phyloP scores from a whole-genome alignment of 768 basidiomycete genomes.

The Pseudohyphozyma bogoriensis region DNA sequence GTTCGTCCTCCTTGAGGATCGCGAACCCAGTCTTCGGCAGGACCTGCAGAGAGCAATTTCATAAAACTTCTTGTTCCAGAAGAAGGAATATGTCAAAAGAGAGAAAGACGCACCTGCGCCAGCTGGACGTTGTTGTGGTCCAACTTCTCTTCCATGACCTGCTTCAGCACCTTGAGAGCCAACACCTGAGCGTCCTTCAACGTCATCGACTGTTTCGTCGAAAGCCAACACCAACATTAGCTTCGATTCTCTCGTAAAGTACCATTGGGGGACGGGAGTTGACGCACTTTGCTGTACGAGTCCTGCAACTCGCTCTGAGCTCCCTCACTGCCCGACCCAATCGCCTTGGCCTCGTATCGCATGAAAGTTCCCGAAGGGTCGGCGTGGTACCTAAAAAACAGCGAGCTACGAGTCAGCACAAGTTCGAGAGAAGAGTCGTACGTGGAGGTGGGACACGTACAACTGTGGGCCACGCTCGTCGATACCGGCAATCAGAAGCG shows the following conservation, averaged over 20 bases:
- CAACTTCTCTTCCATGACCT: slow-evolving; percentile 99
- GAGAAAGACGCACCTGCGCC: slow-evolving; percentile 55
- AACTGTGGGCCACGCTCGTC: slow-evolving; percentile 93
- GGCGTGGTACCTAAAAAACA: slow-evolving; percentile 67
- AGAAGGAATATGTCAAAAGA: neutral
- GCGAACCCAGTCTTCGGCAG: slow-evolving; percentile 72
- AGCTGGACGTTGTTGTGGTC: slow-evolving; percentile 98
- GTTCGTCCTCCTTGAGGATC: slow-evolving; percentile 66
- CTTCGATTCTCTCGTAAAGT: too few species aligned
- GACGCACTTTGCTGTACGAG: slow-evolving; percentile 80
- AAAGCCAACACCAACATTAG: neutral
- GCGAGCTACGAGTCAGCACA: neutral
- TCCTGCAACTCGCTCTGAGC: slow-evolving; percentile 95
- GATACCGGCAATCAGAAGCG: slow-evolving; percentile 89
- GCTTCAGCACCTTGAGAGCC: slow-evolving; percentile 81
- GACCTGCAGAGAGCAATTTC: slow-evolving; percentile 47
- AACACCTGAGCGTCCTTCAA: slow-evolving; percentile 76
- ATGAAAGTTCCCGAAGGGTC: slow-evolving; percentile 98
- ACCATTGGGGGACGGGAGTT: neutral
- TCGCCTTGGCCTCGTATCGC: slow-evolving; percentile 94
- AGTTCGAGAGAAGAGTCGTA: neutral
- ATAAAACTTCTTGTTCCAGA: too few species aligned
- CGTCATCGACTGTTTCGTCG: slow-evolving; percentile 64
- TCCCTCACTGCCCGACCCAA: slow-evolving; percentile 94
- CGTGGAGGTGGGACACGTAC: slow-evolving; percentile 47